Conservation (phyloP, 1,284 basidiomycete species). For the Flammula alnicola region DNA sequence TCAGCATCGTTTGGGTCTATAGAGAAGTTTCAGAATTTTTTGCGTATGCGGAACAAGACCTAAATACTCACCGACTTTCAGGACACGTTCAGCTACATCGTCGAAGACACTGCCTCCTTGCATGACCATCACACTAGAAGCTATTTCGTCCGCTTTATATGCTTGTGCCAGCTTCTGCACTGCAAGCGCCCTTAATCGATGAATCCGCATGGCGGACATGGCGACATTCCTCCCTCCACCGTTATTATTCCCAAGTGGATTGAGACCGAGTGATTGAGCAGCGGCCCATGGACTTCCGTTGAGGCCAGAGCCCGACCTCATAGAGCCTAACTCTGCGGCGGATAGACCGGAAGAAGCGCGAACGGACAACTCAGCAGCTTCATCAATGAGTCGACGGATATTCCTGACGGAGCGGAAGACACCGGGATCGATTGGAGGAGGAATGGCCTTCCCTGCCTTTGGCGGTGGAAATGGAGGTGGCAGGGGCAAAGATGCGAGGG, state of each 20-base stretch:
- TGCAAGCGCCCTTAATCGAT: conserved; percentile 74
- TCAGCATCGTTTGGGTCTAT: conserved; percentile 76
- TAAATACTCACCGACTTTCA: conserved; percentile 64
- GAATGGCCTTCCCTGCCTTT: conserved; percentile 64
- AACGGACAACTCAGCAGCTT: conserved; percentile 81
- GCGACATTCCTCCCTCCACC: conserved; percentile 68
- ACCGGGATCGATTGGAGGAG: conserved; percentile 84
- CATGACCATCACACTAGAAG: conserved; percentile 89
- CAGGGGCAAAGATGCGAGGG: conserved; percentile 41
- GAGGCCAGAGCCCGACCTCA: conserved; percentile 46
- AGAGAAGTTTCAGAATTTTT: conserved; percentile 11
- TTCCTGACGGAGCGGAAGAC: conserved; percentile 74
- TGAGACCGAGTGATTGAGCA: conserved; percentile 64
- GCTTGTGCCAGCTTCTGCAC: conserved; percentile 83
- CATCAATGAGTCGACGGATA: conserved; percentile 80
- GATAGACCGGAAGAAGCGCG: conserved; percentile 81
- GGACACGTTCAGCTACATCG: conserved; percentile 80
- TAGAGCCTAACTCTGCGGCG: conserved; percentile 67
- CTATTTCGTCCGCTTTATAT: conserved; percentile 83
- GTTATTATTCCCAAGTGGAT: conserved; percentile 49
- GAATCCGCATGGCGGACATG: conserved; percentile 83
- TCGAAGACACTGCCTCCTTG: conserved; percentile 87
- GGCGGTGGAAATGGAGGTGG: conserved; percentile 53
- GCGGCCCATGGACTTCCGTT: conserved; percentile 57
- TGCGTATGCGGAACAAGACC: neutral